Base-by-base conservation (phyloP, 1,284 basidiomycete species). In the Fomitiporia mediterranea region DNA sequence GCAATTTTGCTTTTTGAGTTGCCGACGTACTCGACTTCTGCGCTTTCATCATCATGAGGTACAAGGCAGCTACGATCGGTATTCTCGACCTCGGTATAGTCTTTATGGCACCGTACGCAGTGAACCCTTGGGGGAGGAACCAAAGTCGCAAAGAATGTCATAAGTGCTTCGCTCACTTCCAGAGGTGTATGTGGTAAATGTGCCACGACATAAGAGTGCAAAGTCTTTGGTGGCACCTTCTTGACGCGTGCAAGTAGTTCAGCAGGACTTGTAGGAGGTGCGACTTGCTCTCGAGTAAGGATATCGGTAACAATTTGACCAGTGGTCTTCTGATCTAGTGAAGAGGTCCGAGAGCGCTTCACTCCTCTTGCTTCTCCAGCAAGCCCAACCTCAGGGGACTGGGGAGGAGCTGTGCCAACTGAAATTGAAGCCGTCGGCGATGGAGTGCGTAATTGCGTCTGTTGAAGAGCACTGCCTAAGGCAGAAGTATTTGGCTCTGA, bases 61-160 rank as follows among this genome's bases (percentile, higher is more conserved):
- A 89, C 76, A 8, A 78, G 70, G 64, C 82, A 84, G 55, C 74
- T 74, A 23, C 74, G 69, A 60, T 82, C 80, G 5, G 69, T 70
- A 61, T 84, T 84, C 60, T 83, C 81, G 3, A 84, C 69, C 0
- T 80, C 79, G 59, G 76, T 80, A 60, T 74, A 84, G 56, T 72
- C 74, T 52, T 79, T 78, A 67, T 90, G 87, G 67, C 88, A 90
- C 2, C 88, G 78, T 21, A 83, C 76, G 58, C 87, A 90, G 62
- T 90, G 87, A 15, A 86, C 70, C 44, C 71, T 69, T 2, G 84
- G 84, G 0, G 88, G 87, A 0, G 83, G 84, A 0, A 73, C 69
- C 42, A 90, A 78, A 1, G 73, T 67, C 3, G 75, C 67, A 64
- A 86, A 86, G 69, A 88, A 87, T 0, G 69, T 55, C 1, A 74